These are phyloP conservation scores for Tricharina praecox DNA, from an alignment of 495 filamentous ascomycete species.

Conservation along the genomic window DNA sequence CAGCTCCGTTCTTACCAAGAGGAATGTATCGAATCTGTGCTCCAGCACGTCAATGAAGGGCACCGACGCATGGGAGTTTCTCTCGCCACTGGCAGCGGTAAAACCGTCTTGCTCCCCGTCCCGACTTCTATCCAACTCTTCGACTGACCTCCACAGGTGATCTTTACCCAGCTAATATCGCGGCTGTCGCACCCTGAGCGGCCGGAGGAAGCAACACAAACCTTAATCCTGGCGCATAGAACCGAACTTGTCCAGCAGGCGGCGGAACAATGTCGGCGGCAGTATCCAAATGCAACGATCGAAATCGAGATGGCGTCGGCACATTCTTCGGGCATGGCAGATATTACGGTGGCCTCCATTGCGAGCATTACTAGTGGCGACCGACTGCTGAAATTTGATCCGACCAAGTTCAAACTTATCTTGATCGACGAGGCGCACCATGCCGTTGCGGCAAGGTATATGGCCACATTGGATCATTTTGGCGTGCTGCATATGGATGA, in stretches of 20 bases:
- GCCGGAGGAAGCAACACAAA: constrained; percentile 43
- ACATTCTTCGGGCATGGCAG: constrained; percentile 57
- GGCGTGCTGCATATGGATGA: constrained; percentile 39
- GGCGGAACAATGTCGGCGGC: constrained; percentile 56
- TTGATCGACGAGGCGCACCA: constrained; percentile 98
- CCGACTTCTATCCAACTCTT: neutral
- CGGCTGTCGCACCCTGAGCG: constrained; percentile 44
- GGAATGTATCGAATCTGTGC: constrained; percentile 76
- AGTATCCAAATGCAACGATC: constrained; percentile 62
- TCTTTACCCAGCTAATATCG: constrained; percentile 89
- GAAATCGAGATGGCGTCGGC: constrained; percentile 80
- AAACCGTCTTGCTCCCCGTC: constrained; percentile 43
- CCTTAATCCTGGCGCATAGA: constrained; percentile 81
- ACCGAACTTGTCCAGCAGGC: constrained; percentile 94
- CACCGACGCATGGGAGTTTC: constrained; percentile 75
- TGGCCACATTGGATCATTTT: constrained; percentile 57
- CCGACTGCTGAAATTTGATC: constrained; percentile 66
- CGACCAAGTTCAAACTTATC: constrained; percentile 65
- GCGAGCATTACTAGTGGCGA: constrained; percentile 59
- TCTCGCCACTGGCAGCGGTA: constrained; percentile 79
- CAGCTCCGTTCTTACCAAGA: constrained; percentile 61
- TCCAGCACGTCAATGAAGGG: constrained; percentile 51
- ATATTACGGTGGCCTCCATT: constrained; percentile 89
- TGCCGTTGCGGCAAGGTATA: constrained; percentile 69
- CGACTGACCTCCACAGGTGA: constrained; percentile 40